Evolutionary conservation across 2,329 filamentous ascomycete genomes (phyloP).

Genomic region (Thelonectria discophora): DNA sequence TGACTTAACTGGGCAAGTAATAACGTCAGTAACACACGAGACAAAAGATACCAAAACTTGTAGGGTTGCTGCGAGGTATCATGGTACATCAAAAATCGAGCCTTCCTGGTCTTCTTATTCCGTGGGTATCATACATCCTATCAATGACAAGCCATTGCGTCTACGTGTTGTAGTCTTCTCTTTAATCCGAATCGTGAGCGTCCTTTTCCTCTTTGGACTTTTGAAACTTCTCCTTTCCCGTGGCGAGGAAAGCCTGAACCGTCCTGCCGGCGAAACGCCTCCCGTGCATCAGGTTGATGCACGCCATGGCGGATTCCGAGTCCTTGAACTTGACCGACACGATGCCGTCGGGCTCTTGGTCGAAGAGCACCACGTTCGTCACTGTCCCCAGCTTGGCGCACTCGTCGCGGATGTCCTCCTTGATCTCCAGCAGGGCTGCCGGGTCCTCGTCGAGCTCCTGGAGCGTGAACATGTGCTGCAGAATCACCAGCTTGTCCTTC

Average conservation of each 20-base stretch:
- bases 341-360: slow-evolving; percentile 84
- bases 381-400: slow-evolving; percentile 86
- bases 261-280: slow-evolving; percentile 78
- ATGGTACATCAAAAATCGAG: slow-evolving; percentile 13
- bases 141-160: slow-evolving; percentile 19
- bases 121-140: slow-evolving; percentile 43
- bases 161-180: slow-evolving; percentile 9
- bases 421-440: slow-evolving; percentile 85
- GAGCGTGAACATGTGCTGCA: slow-evolving; percentile 94
- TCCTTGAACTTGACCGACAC: slow-evolving; percentile 85
- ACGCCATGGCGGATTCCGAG: slow-evolving; percentile 74
- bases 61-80: not conserved
- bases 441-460: slow-evolving; percentile 86
- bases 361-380: slow-evolving; percentile 90
- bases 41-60: not conserved
- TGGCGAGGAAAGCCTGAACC: slow-evolving; percentile 76
- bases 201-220: slow-evolving; percentile 69
- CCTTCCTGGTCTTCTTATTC: slow-evolving; percentile 16
- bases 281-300: slow-evolving; percentile 79
- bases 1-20: not conserved
- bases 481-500: slow-evolving; percentile 83
- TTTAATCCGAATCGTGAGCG: slow-evolving; percentile 51
- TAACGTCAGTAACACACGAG: not conserved
- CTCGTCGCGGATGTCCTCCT: slow-evolving; percentile 92
- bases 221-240: slow-evolving; percentile 76